Conservation (phyloP, 2,329 filamentous ascomycete species). For the Penicillium psychrosexuale region DNA sequence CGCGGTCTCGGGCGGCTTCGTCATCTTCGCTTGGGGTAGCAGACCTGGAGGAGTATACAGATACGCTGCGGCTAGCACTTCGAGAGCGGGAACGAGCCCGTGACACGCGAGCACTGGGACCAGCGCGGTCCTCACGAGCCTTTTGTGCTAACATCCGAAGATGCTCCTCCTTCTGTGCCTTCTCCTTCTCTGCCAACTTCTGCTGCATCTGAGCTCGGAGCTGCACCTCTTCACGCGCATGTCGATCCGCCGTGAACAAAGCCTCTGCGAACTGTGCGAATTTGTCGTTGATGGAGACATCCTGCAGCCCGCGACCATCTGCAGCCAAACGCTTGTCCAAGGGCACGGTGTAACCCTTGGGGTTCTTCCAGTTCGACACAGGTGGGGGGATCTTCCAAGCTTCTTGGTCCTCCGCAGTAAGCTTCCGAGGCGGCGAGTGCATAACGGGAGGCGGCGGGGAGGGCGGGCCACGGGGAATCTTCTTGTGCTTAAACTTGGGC, state of each 20-base stretch:
- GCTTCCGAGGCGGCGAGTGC: constrained; percentile 89
- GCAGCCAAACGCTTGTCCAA: constrained; percentile 93
- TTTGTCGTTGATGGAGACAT: constrained; percentile 96
- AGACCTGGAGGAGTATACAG: constrained; percentile 45
- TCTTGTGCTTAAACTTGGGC: constrained; percentile 98
- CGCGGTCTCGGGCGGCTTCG: constrained; percentile 69
- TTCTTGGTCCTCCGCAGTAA: constrained; percentile 96
- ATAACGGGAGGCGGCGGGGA: constrained; percentile 91
- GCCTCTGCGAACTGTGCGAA: constrained; percentile 96
- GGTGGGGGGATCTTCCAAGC: constrained; percentile 90
- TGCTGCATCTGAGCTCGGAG: constrained; percentile 94
- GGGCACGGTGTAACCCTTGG: constrained; percentile 95
- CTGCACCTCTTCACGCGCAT: constrained; percentile 92
- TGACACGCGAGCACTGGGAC: constrained; percentile 50
- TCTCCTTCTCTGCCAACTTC: constrained; percentile 92
- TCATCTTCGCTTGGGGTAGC: constrained; percentile 59
- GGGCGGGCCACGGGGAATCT: constrained; percentile 88
- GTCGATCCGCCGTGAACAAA: constrained; percentile 87
- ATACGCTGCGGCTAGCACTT: constrained; percentile 42
- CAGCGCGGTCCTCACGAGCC: constrained; percentile 74
- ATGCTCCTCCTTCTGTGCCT: constrained; percentile 88
- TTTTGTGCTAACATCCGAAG: constrained; percentile 84
- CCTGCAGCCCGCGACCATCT: constrained; percentile 85
- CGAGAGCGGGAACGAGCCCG: constrained; percentile 49
- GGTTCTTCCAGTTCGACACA: constrained; percentile 98